These are phyloP conservation scores for Davidsoniella australis DNA, from an alignment of 2,329 filamentous ascomycete genomes.

Conservation along the genomic window DNA sequence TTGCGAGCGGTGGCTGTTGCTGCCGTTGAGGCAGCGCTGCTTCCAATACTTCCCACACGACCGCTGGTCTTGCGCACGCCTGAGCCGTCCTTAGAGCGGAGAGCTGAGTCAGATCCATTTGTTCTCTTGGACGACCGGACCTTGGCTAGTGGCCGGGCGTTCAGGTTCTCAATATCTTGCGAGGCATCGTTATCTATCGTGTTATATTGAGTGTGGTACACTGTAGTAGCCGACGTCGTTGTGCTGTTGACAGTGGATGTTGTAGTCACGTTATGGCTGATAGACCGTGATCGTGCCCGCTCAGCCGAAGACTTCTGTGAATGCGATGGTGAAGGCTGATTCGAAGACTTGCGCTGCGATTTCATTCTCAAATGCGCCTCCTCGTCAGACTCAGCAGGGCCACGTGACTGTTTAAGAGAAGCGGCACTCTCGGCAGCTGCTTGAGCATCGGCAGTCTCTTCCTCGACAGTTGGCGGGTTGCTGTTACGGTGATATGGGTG, in stretches of 20 bases:
- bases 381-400: conserved; percentile 47
- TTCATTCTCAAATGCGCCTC: conserved; percentile 64
- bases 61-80: conserved; percentile 51
- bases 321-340: conserved; percentile 11
- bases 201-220: conserved; percentile 29
- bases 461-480: conserved; percentile 26
- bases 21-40: conserved; percentile 16
- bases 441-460: conserved; percentile 32
- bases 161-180: conserved; percentile 56
- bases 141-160: conserved; percentile 19
- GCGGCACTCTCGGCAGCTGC: conserved; percentile 44
- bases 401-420: conserved; percentile 43
- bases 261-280: conserved; percentile 43
- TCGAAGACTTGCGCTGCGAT: conserved; percentile 44
- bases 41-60: conserved; percentile 42
- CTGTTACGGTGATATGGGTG: conserved; percentile 51
- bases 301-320: conserved; percentile 3
- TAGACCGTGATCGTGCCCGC: conserved; percentile 31
- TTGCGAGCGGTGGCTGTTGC: conserved; percentile 33
- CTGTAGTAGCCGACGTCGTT: conserved; percentile 31
- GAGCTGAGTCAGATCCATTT: conserved; percentile 24
- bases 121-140: conserved; percentile 11
- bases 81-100: conserved; percentile 32
- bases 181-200: conserved; percentile 48
- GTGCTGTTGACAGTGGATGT: conserved; percentile 21